phyloP scores from a whole-genome alignment of 306 rosid genomes.

The Erythrophleum fordii region DNA sequence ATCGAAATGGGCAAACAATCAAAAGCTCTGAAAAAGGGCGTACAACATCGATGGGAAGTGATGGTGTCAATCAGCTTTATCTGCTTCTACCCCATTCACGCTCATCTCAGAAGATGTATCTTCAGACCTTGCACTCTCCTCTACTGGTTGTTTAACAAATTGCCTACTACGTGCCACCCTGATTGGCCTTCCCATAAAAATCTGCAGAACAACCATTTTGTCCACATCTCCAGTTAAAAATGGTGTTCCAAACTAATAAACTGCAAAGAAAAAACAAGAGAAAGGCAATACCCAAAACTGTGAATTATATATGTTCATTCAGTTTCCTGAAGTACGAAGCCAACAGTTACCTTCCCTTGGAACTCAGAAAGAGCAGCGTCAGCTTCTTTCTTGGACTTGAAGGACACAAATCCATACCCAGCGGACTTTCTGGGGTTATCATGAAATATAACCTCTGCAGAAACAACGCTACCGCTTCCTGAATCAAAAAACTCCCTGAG shows the following conservation, averaged over 20 bases:
- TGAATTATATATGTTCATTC: slow-evolving; percentile 16
- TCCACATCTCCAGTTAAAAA: slow-evolving; percentile 12
- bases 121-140: slow-evolving; percentile 47
- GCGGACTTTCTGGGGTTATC: slow-evolving; percentile 77
- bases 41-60: slow-evolving; percentile 34
- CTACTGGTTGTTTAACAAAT: slow-evolving; percentile 59
- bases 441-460: slow-evolving; percentile 65
- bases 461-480: slow-evolving; percentile 60
- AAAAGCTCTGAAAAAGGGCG: slow-evolving; percentile 30
- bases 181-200: slow-evolving; percentile 77
- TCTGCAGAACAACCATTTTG: slow-evolving; percentile 51
- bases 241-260: background rate
- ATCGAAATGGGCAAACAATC: slow-evolving; percentile 7
- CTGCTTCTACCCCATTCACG: slow-evolving; percentile 46
- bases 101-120: slow-evolving; percentile 49
- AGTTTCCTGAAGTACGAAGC: slow-evolving; percentile 17
- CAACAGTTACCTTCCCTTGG: slow-evolving; percentile 75
- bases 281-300: background rate
- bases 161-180: slow-evolving; percentile 71
- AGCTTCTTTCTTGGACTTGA: slow-evolving; percentile 81
- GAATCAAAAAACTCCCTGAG: slow-evolving; percentile 75
- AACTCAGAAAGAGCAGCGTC: slow-evolving; percentile 70
- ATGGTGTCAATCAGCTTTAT: slow-evolving; percentile 45
- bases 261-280: background rate
- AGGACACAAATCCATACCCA: slow-evolving; percentile 93